Evolutionary conservation across 2,329 filamentous ascomycete species (phyloP), one percentile per base, ranked within the genome.

Genomic region (Trichoderma pleuroti): DNA sequence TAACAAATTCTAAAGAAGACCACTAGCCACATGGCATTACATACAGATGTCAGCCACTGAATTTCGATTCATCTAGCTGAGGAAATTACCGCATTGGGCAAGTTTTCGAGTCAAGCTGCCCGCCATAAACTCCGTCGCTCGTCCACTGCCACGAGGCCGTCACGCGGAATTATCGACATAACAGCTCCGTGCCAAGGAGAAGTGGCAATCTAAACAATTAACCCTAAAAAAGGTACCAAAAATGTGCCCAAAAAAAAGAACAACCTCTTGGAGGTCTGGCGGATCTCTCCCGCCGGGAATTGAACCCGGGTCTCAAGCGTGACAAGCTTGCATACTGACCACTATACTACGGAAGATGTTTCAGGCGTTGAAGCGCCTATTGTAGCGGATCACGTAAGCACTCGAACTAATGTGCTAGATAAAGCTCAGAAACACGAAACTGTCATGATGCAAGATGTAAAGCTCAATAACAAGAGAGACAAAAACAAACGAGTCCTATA

Each of bases 321-420:
- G 66, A 68, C 66, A 68, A 68, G 66, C 66, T 68, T 68, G 66
- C 66, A 68, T 68, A 68, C 66, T 68, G 66, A 68, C 66, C 66
- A 68, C 66, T 68, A 68, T 68, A 68, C 66, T 68, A 68, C 66
- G 66, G 66, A 68, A 68, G 66, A 68, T 57, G 32, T 68, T 60
- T 21, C 66, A 68, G 66, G 56, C 66, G 56, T 61, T 68, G 28
- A 16, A 61, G 65, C 65, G 65, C 54, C 65, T 68, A 56, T 68
- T 68, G 65, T 68, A 68, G 65, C 65, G 39, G 65, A 68, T 68
- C 65, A 68, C 56, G 66, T 68, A 61, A 68, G 36, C 66, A 0
- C 0, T 0, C 9, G 28, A 14, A n/a, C 18, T 52, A 52, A n/a
- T 16, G 4, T 10, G 6, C 1, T 21, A 9, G n/a, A 68, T 67